Percentiles rank a stretch among this genome's conserved stretches.
phyloP scores from a whole-genome alignment of 768 basidiomycete genomes.

The Phaffia australis region DNA sequence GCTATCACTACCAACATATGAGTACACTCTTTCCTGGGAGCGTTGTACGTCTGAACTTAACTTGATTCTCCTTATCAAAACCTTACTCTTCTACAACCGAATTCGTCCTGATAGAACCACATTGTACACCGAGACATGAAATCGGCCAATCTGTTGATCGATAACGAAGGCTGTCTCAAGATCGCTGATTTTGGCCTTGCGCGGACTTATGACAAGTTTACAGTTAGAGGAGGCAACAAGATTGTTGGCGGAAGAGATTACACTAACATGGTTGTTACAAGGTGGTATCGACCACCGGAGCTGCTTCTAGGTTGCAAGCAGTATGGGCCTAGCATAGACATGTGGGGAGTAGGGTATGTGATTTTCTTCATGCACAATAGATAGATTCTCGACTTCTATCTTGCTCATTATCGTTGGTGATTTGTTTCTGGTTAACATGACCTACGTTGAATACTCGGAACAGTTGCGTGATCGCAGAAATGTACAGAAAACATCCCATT shows the following conservation, averaged over 20 bases:
- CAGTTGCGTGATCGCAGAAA: slow-evolving; percentile 93
- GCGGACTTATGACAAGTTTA: slow-evolving; percentile 45
- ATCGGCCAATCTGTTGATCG: slow-evolving; percentile 90
- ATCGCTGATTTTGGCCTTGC: slow-evolving; percentile 97
- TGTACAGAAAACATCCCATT: slow-evolving; percentile 79
- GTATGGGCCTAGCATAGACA: slow-evolving; percentile 88
- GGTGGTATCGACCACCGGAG: slow-evolving; percentile 93
- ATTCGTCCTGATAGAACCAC: slow-evolving; percentile 54
- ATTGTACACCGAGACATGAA: slow-evolving; percentile 99
- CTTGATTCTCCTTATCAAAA: neutral
- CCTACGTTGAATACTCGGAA: neutral
- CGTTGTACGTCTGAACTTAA: neutral
- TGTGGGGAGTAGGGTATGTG: slow-evolving; percentile 90
- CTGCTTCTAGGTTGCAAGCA: slow-evolving; percentile 74
- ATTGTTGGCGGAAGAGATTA: slow-evolving; percentile 52
- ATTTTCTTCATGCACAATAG: slow-evolving; percentile 32
- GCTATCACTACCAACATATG: neutral
- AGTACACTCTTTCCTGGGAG: neutral
- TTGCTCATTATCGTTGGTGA: neutral
- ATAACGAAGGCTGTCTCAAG: slow-evolving; percentile 67
- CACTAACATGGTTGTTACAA: slow-evolving; percentile 77
- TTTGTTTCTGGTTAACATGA: neutral
- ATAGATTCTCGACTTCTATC: slow-evolving; percentile 79
- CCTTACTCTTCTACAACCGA: slow-evolving; percentile 24
- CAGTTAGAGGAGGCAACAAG: slow-evolving; percentile 11